phyloP scores from a whole-genome alignment of 345 rosid species.

The Aquilaria sinensis region DNA sequence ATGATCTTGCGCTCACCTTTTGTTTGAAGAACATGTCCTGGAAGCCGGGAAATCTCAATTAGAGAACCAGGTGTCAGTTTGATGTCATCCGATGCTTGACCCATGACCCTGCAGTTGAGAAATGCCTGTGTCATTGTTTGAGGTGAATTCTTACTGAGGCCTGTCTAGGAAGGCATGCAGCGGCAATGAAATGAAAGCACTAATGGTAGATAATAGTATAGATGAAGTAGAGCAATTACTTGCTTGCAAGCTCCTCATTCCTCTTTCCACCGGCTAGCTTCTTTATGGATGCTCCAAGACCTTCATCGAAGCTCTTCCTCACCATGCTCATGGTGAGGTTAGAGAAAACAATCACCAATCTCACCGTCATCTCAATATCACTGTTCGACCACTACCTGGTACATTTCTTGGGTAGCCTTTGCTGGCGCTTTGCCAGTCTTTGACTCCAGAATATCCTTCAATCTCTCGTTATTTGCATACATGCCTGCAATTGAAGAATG shows the following conservation, averaged over 20 bases:
- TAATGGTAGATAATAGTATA: too few species aligned
- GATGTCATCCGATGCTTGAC: conserved; percentile 32
- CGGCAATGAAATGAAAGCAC: too few species aligned
- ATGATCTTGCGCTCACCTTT: conserved; percentile 20
- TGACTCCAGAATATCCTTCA: conserved; percentile 30
- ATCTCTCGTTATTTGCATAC: conserved; percentile 30
- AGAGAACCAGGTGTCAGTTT: conserved; percentile 41
- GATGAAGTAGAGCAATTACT: conserved; percentile 10
- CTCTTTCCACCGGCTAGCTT: conserved; percentile 39
- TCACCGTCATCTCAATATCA: conserved; percentile 29
- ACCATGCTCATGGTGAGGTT: conserved; percentile 42
- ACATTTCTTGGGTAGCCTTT: conserved; percentile 37
- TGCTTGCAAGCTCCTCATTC: conserved; percentile 32
- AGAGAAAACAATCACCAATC: conserved; percentile 38
- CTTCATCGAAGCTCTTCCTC: conserved; percentile 29
- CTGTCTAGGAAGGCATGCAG: neutral
- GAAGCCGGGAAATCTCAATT: conserved; percentile 38
- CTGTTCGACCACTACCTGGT: conserved; percentile 34
- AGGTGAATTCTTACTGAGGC: neutral
- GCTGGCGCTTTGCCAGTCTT: conserved; percentile 28
- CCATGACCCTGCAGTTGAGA: conserved; percentile 31
- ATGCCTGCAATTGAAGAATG: conserved; percentile 29
- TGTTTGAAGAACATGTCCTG: conserved; percentile 32
- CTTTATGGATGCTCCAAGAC: conserved; percentile 36
- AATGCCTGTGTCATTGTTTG: neutral